Evolutionary conservation across 1,139 yeast genomes (phyloP), one percentile per base, ranked within the genome.

Genomic region (Suhomyces anneliseae): DNA sequence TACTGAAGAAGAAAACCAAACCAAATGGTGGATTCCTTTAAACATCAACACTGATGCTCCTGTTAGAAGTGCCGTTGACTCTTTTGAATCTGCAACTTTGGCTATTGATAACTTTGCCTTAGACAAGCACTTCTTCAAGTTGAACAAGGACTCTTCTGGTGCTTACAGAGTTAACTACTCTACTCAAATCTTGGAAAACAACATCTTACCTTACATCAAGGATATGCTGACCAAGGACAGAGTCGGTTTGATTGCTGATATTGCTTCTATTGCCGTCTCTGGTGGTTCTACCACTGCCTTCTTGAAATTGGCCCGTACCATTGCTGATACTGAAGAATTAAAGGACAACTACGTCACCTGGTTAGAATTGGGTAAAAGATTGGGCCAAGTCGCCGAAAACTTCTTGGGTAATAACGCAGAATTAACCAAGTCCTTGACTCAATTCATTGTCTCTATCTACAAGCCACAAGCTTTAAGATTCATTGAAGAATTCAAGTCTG

Each of bases 21-120:
- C 84, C n/a, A 53, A 66, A 15, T 87, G 95, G 95, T 86, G 90
- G 89, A 70, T 86, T 46, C 95, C 95, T 5, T 70, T 84, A 49
- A 75, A 75, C 52, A 64, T 81, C 38, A 69, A 49, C 2, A 39
- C 51, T 7, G 54, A 49, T 26, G 40, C 47, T 11, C 43, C 46
- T 1, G 24, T 42, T 27, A 38, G 49, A 36, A 42, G 45, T 6
- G 31, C 45, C 5, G 89, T 87, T 7, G 59, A 58, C 50, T 58
- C 68, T 7, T 60, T 67, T 42, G 64, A 58, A 8, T 52, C 62
- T 19, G 61, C 61, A 38, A 46, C 52, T 7, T 53, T 60, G 38
- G 50, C 57, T 1, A 50, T 70, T 43, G 62, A 60, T n/a, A 54
- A 62, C 41, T 57, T 64, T 45, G 62, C 65, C n/a, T 43, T 54